These are phyloP conservation scores for Tetrastigma voinierianum DNA, from an alignment of 164 flowering plant genomes.

Conservation along the genomic window DNA sequence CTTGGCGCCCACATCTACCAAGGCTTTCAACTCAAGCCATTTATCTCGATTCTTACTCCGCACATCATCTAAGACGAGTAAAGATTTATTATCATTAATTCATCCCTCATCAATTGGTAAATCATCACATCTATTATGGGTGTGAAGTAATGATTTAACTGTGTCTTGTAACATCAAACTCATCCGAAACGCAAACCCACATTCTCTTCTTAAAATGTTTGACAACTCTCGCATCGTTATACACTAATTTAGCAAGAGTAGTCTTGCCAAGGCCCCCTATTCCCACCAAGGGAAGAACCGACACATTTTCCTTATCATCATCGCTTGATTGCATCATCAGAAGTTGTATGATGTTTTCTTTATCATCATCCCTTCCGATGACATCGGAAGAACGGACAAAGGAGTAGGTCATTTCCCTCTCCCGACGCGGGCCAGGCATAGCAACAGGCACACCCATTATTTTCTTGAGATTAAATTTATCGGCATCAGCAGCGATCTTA, in stretches of 20 bases:
- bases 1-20: background rate
- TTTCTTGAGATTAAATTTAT: background rate
- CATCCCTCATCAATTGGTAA: background rate
- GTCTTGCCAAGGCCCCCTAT: background rate
- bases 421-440: background rate
- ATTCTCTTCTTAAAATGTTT: background rate
- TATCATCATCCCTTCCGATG: constrained; percentile 3
- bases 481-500: too few species aligned
- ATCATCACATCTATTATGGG: background rate
- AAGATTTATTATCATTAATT: background rate
- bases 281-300: background rate
- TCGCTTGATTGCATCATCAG: too few species aligned
- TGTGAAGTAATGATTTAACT: background rate
- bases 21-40: background rate
- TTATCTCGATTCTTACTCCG: background rate
- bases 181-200: background rate
- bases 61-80: background rate
- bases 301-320: background rate
- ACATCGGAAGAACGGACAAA: constrained; percentile 1
- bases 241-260: background rate
- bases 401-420: constrained; percentile 4
- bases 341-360: background rate
- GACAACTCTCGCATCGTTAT: background rate
- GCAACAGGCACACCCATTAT: too few species aligned
- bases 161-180: background rate